Base-by-base conservation (phyloP, 2,329 filamentous ascomycete genomes). In the Biscogniauxia sp. region DNA sequence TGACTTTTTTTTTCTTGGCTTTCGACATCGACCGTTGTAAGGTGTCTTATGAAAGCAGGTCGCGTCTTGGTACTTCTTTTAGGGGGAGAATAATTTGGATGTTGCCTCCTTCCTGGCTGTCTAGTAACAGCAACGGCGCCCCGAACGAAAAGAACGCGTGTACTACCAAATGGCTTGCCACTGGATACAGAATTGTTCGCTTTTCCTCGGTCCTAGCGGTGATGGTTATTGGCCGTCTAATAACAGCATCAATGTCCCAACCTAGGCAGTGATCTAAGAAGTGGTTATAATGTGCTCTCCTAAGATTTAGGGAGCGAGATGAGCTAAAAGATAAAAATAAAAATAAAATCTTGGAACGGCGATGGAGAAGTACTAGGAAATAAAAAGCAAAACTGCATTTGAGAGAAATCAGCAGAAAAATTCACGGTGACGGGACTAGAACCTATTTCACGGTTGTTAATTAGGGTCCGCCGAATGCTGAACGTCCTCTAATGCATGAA, bases 61-160 rank as follows among this genome's bases (percentile, higher is more conserved):
- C n/a, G 15, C 49, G 23, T 20, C 51, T 52, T 23, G 20, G 13
- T 28, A n/a, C 5, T 26, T 26, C 26, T 23, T 54, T 19, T 19
- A 53, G 20, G 50, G 19, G 45, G 28, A 32, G 49, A 3, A 23
- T 19, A 5, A 25, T 54, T 54, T 49, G 54, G 20, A 41, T 20
- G 17, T 32, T 20, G 20, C 49, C 19, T 51, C 50, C 50, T 51
- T 45, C 54, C 61, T 59, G 55, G 66, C 71, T 73, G 72, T 73
- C 72, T 74, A 73, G 60, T 73, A 74, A 73, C 72, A 74, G 68
- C 71, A 59, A 56, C 56, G 63, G 63, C 58, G 59, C 67, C 59
- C 59, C 54, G 37, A 11, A 45, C 45, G 37, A 49, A 54, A 60
- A 13, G 25, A 41, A n/a, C 53, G 53, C 61, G 55, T 64, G 25